Evolutionary conservation across 2,329 filamentous ascomycete species (phyloP).

Genomic region (Sphaerulina vaccinii): DNA sequence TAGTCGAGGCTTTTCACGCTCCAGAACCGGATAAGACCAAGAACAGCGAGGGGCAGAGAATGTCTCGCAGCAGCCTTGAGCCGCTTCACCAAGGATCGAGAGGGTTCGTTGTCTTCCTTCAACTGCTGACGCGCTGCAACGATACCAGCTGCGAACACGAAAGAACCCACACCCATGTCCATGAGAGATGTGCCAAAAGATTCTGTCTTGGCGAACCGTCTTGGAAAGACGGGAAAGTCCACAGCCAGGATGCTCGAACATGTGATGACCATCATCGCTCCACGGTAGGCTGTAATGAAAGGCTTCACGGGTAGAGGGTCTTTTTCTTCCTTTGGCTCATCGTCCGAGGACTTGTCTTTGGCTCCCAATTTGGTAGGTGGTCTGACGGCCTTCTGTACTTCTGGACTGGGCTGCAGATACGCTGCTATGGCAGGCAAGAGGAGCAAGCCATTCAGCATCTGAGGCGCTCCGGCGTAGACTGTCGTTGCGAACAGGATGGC

Average conservation of each 20-base stretch:
- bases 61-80: slow-evolving; percentile 70
- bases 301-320: slow-evolving; percentile 75
- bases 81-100: slow-evolving; percentile 55
- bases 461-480: slow-evolving; percentile 72
- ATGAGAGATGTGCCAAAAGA: slow-evolving; percentile 99
- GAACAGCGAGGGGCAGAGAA: slow-evolving; percentile 74
- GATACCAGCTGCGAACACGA: slow-evolving; percentile 90
- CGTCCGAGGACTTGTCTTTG: slow-evolving; percentile 24
- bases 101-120: slow-evolving; percentile 52
- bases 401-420: slow-evolving; percentile 46
- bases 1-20: slow-evolving; percentile 95
- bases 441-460: slow-evolving; percentile 73
- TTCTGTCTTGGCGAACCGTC: slow-evolving; percentile 95
- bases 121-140: slow-evolving; percentile 82
- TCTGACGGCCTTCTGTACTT: slow-evolving; percentile 34
- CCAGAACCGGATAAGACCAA: slow-evolving; percentile 78
- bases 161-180: slow-evolving; percentile 95
- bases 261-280: slow-evolving; percentile 86
- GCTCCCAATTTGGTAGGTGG: slow-evolving; percentile 22
- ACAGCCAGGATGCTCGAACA: slow-evolving; percentile 93
- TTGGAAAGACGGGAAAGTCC: slow-evolving; percentile 88
- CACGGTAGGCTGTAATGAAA: slow-evolving; percentile 88
- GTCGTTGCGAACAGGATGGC: slow-evolving; percentile 82
- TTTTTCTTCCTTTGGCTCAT: slow-evolving; percentile 25
- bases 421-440: slow-evolving; percentile 62